Base-by-base conservation (phyloP, 208 protist genomes). In the Leishmania arabica region DNA sequence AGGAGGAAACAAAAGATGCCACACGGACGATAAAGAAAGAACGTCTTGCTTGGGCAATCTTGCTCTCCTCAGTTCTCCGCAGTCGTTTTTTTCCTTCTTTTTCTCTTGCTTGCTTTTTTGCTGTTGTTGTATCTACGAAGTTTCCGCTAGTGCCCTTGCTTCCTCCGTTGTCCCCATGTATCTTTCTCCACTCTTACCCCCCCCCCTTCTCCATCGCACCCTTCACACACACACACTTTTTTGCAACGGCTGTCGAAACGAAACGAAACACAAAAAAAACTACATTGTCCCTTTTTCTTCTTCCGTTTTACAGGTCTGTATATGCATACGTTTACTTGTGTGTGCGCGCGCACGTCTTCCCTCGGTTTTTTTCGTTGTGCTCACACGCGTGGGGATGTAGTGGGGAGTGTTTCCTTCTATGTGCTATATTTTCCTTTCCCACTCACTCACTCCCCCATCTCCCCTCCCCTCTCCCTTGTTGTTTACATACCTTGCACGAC, bases 401-500 rank as follows among this genome's bases (percentile, higher is more conserved):
- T 19, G 31, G 31, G 49, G 17, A 17, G 40, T 24, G 19, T 45
- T 84, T 65, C 49, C 21, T 37, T 5, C 24, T 75, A 4, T 79
- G 65, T 8, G 54, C 69, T 72, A 45, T 40, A 11, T 71, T 76
- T 31, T 79, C 65, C 45, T 72, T 54, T 31, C 71, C 51, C 56
- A 37, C 66, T 1, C 70, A 31, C 19, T 45, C 54, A 21, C 17
- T 53, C 4, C 24, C 40, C 40, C 6, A 19, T 2, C 42, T 31
- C 68, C 17, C 40, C 40, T 49, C 40, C 68, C 9, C 9, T 15
- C 45, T 74, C 21, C 49, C 5, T 60, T 27, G 60, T 34, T 37
- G n/a, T 65, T 34, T 15, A 13, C 54, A n/a, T 0, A 27, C 21
- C 24, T 1, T 11, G n/a, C 21, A 60, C 24, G 1, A 27, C 54